Percentiles rank a stretch among this genome's conserved stretches.
Evolutionary conservation across 1,284 basidiomycete genomes (phyloP).

Genomic region (Caloboletus firmus): DNA sequence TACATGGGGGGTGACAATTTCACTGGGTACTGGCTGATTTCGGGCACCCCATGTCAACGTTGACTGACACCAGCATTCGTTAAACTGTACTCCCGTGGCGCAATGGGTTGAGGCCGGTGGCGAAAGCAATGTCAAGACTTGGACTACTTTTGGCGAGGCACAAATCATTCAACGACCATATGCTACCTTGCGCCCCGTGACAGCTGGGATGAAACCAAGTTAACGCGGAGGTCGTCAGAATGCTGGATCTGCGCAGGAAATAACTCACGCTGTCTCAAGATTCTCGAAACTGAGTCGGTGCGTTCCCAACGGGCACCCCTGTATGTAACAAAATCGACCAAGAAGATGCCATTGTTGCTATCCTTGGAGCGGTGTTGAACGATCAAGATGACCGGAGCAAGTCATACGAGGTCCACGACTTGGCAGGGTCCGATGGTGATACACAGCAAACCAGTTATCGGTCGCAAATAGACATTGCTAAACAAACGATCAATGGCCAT

Average conservation of each 20-base stretch:
- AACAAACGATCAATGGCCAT: background rate
- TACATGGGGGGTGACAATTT: background rate
- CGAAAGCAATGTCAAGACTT: background rate
- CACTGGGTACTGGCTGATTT: background rate
- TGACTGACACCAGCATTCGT: background rate
- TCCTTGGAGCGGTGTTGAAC: background rate
- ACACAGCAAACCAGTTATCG: background rate
- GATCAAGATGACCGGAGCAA: too few species aligned
- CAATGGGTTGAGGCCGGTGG: background rate
- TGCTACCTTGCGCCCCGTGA: background rate
- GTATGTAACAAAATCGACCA: too few species aligned
- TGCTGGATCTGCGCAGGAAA: slow-evolving; percentile 9
- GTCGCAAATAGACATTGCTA: background rate
- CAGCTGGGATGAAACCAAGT: background rate
- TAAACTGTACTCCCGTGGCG: background rate
- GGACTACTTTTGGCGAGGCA: background rate
- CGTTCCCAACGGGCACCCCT: background rate
- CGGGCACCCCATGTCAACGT: background rate
- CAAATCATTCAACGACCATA: background rate
- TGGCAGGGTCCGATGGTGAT: background rate
- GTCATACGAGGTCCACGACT: background rate
- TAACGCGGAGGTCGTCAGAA: background rate
- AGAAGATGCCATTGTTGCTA: too few species aligned
- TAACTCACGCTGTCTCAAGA: slow-evolving; percentile 2
- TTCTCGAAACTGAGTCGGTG: background rate